Base-by-base conservation (phyloP, 2,329 filamentous ascomycete species). In the Aspergillus udagawae region DNA sequence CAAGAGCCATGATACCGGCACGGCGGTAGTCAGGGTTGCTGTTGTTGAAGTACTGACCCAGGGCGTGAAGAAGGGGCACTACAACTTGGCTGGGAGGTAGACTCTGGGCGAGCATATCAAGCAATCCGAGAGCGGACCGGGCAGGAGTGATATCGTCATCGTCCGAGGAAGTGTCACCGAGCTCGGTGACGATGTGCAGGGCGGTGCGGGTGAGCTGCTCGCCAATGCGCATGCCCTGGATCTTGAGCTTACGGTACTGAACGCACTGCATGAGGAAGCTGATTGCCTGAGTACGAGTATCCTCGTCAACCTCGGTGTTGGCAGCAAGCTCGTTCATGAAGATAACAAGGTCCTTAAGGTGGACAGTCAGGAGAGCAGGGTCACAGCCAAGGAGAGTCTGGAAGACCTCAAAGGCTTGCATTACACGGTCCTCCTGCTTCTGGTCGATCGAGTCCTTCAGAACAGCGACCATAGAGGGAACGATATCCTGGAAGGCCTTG, bases 351-450 rank as follows among this genome's bases (percentile, higher is more conserved):
- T 97, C 91, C 72, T 88, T 91, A 70, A 99, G 91, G 78, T 97
- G 92, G 55, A 85, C 82, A 63, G 88, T 89, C 53, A 97, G 80
- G 52, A 97, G 84, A 49, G 90, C 85, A 29, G 91, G 89, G 73
- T 97, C 93, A 73, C 91, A 96, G 62, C 89, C 90, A 54, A 99
- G 84, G 68, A 97, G 87, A 52, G 91, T 94, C 80, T 97, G 94
- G 84, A 97, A 96, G 64, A 96, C 92, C 73, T 97, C 94, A 67
- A 97, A 99, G 27, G 91, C 86, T 71, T 93, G 87, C 81, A 93
- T 91, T 66, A 90, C 87, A 72, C 89, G 88, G 71, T 96, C 92
- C 67, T 97, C 92, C 67, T 97, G 89, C 56, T 85, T 84, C 56
- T 84, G 83, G 67, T 91, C 84, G 57, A 97, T 89, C 27, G 90